These are phyloP conservation scores for Prunus campanulata DNA, from an alignment of 306 rosid species.

Conservation along the genomic window DNA sequence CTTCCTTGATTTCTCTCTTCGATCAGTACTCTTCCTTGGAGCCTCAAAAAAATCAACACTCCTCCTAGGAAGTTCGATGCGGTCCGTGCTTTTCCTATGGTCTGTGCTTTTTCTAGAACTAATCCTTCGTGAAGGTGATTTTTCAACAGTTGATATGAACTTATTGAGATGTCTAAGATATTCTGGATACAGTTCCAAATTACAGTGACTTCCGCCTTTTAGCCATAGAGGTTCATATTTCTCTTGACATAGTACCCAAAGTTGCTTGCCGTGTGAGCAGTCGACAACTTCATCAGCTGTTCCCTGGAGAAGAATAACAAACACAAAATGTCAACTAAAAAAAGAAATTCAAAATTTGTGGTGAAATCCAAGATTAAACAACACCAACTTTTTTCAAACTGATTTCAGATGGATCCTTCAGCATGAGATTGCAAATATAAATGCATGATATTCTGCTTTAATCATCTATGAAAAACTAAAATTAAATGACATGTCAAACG, in stretches of 20 bases:
- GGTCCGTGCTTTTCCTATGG: conserved; percentile 4
- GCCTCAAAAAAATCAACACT: conserved; percentile 59
- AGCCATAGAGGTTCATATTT: conserved; percentile 91
- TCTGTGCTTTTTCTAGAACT: conserved; percentile 65
- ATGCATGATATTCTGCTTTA: neutral
- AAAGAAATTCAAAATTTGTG: neutral
- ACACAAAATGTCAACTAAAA: neutral
- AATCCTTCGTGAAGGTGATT: conserved; percentile 45
- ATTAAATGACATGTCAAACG: neutral
- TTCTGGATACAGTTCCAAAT: conserved; percentile 79
- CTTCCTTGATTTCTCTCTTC: conserved; percentile 72
- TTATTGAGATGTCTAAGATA: conserved; percentile 65
- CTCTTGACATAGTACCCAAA: conserved; percentile 83
- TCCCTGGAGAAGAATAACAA: conserved; percentile 51
- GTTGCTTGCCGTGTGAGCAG: conserved; percentile 86
- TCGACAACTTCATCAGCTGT: conserved; percentile 85
- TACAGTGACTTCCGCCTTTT: conserved; percentile 90
- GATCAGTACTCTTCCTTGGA: conserved; percentile 74
- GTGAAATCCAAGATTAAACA: neutral
- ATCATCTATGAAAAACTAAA: neutral
- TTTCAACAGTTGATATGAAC: conserved; percentile 59
- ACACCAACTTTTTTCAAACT: no score
- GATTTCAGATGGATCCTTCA: neutral
- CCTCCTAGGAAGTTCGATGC: conserved; percentile 50
- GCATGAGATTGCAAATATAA: neutral